phyloP scores from a whole-genome alignment of 768 basidiomycete species.

The Trametopsis cervina region DNA sequence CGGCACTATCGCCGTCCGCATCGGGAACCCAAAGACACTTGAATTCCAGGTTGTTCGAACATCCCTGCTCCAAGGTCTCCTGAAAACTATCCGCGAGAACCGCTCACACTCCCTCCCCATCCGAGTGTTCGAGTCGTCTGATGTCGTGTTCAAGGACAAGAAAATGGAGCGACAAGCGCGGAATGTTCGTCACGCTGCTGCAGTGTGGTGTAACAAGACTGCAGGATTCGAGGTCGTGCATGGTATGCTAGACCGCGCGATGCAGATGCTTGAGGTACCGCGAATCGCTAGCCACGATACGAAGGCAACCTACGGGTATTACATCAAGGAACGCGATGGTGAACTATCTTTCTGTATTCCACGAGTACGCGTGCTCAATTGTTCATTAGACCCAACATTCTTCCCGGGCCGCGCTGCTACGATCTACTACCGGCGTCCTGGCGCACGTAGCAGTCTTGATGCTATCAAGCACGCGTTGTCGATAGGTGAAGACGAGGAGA shows the following conservation, averaged over 20 bases:
- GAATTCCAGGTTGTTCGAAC: slow-evolving; percentile 99
- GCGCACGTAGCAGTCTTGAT: slow-evolving; percentile 24
- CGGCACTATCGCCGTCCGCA: slow-evolving; percentile 74
- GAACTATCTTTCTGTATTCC: slow-evolving; percentile 19
- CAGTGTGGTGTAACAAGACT: slow-evolving; percentile 93
- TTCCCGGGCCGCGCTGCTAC: slow-evolving; percentile 94
- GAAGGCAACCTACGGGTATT: slow-evolving; percentile 73
- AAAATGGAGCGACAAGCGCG: slow-evolving; percentile 74
- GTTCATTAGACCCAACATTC: slow-evolving; percentile 72
- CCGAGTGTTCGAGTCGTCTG: slow-evolving; percentile 89
- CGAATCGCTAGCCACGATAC: slow-evolving; percentile 54
- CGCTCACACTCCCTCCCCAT: slow-evolving; percentile 88
- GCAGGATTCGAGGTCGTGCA: slow-evolving; percentile 97
- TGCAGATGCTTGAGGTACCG: slow-evolving; percentile 94
- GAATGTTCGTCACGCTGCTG: slow-evolving; percentile 84
- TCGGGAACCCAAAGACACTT: slow-evolving; percentile 95
- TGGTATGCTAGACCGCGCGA: slow-evolving; percentile 87
- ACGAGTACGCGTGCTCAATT: not conserved
- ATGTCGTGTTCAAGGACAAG: slow-evolving; percentile 86
- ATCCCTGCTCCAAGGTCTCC: slow-evolving; percentile 88
- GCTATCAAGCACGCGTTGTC: slow-evolving; percentile 35
- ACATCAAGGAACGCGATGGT: slow-evolving; percentile 85
- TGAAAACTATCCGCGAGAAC: slow-evolving; percentile 97
- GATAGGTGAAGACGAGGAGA: slow-evolving; percentile 51
- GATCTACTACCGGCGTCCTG: slow-evolving; percentile 74